A percentile compares a stretch with the other conserved stretches of the same genome.
Conservation (phyloP, 2,329 filamentous ascomycete species). For the Coniochaeta sp. region DNA sequence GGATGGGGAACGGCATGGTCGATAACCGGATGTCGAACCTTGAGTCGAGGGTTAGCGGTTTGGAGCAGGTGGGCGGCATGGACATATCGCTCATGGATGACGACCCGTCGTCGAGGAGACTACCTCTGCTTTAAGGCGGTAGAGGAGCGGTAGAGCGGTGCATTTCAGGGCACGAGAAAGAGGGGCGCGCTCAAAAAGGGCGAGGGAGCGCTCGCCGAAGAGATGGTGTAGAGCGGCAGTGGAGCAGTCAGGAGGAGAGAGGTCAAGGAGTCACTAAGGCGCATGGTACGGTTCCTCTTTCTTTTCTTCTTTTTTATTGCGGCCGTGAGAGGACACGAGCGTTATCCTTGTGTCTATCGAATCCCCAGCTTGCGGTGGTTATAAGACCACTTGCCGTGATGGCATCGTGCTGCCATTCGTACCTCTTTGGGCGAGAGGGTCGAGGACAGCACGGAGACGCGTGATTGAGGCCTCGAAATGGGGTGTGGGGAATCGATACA, state of each 20-base stretch:
- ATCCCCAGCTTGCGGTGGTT: not conserved
- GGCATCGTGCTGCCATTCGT: not conserved
- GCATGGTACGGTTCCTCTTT: not conserved
- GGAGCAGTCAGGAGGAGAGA: not conserved
- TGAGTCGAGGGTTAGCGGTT: conserved; percentile 16
- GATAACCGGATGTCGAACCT: conserved; percentile 17
- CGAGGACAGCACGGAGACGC: not conserved
- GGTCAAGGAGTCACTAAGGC: not conserved
- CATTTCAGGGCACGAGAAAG: not conserved
- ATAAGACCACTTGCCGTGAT: not conserved
- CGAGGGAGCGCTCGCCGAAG: not conserved
- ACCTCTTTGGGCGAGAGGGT: not conserved
- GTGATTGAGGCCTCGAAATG: not conserved
- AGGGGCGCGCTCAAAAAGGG: not conserved
- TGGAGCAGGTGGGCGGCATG: conserved; percentile 15
- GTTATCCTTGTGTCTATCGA: not conserved
- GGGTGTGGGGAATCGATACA: no score
- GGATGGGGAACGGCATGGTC: conserved; percentile 8
- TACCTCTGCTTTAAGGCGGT: not conserved
- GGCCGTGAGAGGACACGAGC: not conserved
- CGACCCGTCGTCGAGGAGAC: conserved; percentile 7
- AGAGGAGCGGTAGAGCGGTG: not conserved
- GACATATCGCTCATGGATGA: conserved; percentile 20
- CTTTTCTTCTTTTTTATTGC: no score
- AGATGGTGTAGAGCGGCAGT: not conserved